Conservation (phyloP, 176 grass and related monocot genomes). For the Secale cereale region DNA sequence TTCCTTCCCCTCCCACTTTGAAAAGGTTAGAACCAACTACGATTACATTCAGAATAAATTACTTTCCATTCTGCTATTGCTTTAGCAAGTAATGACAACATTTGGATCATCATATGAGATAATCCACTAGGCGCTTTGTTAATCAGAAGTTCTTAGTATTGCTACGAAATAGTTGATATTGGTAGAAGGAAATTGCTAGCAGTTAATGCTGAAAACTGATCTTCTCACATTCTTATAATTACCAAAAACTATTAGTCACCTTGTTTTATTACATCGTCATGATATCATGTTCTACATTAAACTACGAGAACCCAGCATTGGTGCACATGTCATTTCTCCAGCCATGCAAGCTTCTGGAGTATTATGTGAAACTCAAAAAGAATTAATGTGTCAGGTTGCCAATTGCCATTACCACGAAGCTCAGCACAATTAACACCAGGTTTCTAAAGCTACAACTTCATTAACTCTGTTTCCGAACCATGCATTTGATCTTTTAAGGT, state of each 20-base stretch:
- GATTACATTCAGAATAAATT: neutral
- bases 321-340: neutral
- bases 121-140: neutral
- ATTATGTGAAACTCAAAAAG: neutral
- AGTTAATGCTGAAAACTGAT: neutral
- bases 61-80: slow-evolving; percentile 5
- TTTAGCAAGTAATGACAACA: neutral
- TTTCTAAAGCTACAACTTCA: neutral
- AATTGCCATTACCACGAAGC: neutral
- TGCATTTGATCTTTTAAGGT: neutral
- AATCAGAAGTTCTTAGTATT: neutral
- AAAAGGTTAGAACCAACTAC: slow-evolving; percentile 16
- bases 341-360: neutral
- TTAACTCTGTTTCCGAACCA: slow-evolving; percentile 1
- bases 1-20: slow-evolving; percentile 19
- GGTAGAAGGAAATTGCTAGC: neutral
- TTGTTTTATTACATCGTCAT: neutral
- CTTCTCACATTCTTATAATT: neutral
- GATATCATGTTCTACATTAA: neutral
- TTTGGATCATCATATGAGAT: slow-evolving; percentile 1
- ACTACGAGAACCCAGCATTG: neutral
- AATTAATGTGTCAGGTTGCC: neutral
- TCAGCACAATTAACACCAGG: neutral
- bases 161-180: neutral
- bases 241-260: neutral